Conservation (phyloP, 257 asterid genomes). For the Thymus mandschuricus region DNA sequence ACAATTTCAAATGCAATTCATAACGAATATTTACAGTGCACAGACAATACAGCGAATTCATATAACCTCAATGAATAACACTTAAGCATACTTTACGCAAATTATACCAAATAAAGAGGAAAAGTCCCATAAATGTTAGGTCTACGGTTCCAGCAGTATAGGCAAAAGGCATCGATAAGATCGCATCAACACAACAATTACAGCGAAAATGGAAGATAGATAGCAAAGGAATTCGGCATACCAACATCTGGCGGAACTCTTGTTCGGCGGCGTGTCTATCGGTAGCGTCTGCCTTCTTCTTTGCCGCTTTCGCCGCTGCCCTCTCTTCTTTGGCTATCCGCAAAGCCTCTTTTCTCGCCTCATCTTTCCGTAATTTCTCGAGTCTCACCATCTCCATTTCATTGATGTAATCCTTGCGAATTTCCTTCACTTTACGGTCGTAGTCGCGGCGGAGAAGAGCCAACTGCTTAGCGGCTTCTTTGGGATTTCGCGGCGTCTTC, state of each 20-base stretch:
- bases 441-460: conserved; percentile 73
- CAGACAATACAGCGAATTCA: neutral
- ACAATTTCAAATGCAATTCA: neutral
- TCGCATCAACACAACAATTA: neutral
- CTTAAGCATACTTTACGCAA: neutral
- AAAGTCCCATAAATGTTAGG: neutral
- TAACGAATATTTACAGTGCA: neutral
- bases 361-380: conserved; percentile 68
- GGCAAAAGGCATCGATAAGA: neutral
- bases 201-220: conserved; percentile 1
- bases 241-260: conserved; percentile 67
- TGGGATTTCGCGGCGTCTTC: conserved; percentile 62
- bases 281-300: conserved; percentile 73
- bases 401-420: conserved; percentile 61
- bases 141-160: neutral
- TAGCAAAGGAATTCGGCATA: conserved; percentile 36
- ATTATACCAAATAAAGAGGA: neutral
- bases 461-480: conserved; percentile 65
- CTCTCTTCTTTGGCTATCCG: conserved; percentile 76
- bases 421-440: conserved; percentile 55
- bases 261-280: conserved; percentile 68
- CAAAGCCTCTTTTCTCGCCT: conserved; percentile 67
- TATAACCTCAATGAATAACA: neutral
- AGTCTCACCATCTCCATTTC: conserved; percentile 80
- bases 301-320: conserved; percentile 71